Base-by-base conservation (phyloP, 768 basidiomycete genomes). In the Butyriboletus loyo region DNA sequence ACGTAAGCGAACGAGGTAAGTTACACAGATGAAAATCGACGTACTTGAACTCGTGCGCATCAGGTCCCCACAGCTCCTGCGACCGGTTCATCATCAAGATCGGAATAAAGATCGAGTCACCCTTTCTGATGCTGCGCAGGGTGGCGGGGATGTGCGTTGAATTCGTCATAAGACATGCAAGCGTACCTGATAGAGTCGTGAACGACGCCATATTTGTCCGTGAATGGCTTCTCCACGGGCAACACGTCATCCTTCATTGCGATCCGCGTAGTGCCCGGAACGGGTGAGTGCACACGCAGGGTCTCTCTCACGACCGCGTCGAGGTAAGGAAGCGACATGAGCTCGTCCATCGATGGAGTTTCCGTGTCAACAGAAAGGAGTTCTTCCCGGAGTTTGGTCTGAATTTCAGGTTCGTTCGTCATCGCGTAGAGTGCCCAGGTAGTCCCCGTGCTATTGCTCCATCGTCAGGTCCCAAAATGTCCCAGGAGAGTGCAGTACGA, bases 271-370 rank as follows among this genome's bases (percentile, higher is more conserved):
- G 76, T 75, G n/a, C 53, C 60, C 3, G 76, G 69, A 2, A 85
- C 75, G 1, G 84, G 83, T 0, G 83, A 52, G 28, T 59, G 39
- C 2, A 84, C 40, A 0, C 86, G 78, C 49, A 87, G 66, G 0
- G 77, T 79, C 67, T 87, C 86, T 14, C 80, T 76, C 2, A 86
- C 77, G 13, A 86, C 77, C 19, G 71, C 73, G 57, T 89, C 89
- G 13, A 91, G 80, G 61, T 86, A 88, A 0, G 84, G 78, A 6
- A 92, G 72, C 2, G 76, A 72, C 50, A 80, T 78, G 1, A 91
- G 75, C 38, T 84, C 77, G 28, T 90, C 87, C 82, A 88, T 87
- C 1, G 77, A 76, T 1, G 86, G 86, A 1, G 69, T 78, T 14
- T 86, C 81, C 0, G 80, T 81, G 3, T 72, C 59, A 10, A 85